phyloP scores from a whole-genome alignment of 495 filamentous ascomycete genomes.

The Aspergillus sclerotiicarbonarius region DNA sequence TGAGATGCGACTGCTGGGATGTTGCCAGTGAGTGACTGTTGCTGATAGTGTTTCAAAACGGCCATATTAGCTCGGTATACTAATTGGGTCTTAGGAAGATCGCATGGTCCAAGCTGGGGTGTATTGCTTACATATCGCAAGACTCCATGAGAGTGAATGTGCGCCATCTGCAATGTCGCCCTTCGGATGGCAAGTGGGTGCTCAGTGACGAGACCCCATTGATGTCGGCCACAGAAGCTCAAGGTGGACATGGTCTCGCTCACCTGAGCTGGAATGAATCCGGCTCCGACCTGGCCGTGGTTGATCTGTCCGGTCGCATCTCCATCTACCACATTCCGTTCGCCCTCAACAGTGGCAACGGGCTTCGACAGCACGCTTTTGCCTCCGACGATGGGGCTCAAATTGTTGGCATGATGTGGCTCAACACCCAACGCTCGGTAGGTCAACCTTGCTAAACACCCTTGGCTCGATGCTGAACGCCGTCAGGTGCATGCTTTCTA shows the following conservation, averaged over 20 bases:
- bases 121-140: slow-evolving; percentile 77
- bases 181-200: slow-evolving; percentile 72
- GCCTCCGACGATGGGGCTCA: slow-evolving; percentile 67
- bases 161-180: slow-evolving; percentile 66
- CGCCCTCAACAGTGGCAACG: slow-evolving; percentile 63
- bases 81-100: slow-evolving; percentile 58
- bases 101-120: slow-evolving; percentile 86
- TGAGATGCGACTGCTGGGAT: slow-evolving; percentile 74
- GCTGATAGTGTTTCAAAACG: neutral
- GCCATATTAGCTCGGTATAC: slow-evolving; percentile 4
- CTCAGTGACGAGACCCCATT: slow-evolving; percentile 61
- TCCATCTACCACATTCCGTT: slow-evolving; percentile 62
- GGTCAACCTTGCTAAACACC: slow-evolving; percentile 13
- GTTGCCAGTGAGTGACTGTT: slow-evolving; percentile 69
- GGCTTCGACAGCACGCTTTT: slow-evolving; percentile 50
- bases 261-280: slow-evolving; percentile 80
- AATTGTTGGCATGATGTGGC: slow-evolving; percentile 83
- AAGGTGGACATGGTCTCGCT: slow-evolving; percentile 54
- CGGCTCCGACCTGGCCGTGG: slow-evolving; percentile 70
- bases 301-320: slow-evolving; percentile 72
- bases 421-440: slow-evolving; percentile 61
- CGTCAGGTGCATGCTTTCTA: slow-evolving; percentile 50
- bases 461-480: neutral
- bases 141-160: slow-evolving; percentile 67
- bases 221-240: slow-evolving; percentile 41